Conservation (phyloP, 495 filamentous ascomycete species). For the Penicillium nucicola region DNA sequence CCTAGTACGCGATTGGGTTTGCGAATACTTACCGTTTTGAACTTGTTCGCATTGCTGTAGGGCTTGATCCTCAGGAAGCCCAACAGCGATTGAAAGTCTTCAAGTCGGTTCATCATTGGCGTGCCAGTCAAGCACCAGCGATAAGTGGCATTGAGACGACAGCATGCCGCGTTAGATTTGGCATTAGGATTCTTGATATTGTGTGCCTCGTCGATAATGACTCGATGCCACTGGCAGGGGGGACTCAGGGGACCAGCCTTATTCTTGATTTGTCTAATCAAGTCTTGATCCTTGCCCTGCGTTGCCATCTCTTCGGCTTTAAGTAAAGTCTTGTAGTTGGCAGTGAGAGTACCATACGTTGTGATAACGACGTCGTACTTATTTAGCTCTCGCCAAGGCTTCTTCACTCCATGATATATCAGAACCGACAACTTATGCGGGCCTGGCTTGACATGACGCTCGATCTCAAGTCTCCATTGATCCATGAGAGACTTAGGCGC, state of each 20-base stretch:
- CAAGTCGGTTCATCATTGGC: constrained; percentile 88
- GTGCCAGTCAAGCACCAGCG: constrained; percentile 90
- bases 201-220: constrained; percentile 93
- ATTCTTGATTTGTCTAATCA: constrained; percentile 21
- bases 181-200: constrained; percentile 85
- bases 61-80: constrained; percentile 78
- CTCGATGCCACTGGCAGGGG: constrained; percentile 69
- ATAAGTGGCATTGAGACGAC: constrained; percentile 57
- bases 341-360: constrained; percentile 76
- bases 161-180: constrained; percentile 60
- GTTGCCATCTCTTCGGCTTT: constrained; percentile 45
- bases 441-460: constrained; percentile 61
- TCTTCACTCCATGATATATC: constrained; percentile 61
- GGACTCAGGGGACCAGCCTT: constrained; percentile 61
- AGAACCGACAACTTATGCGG: constrained; percentile 59
- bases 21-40: constrained; percentile 48
- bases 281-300: constrained; percentile 14
- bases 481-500: constrained; percentile 82
- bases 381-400: constrained; percentile 58
- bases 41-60: constrained; percentile 65
- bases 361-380: constrained; percentile 83
- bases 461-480: constrained; percentile 88
- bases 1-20: not conserved
- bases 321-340: constrained; percentile 56
- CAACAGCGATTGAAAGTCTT: constrained; percentile 80